Conservation (phyloP, 225 moss, liverwort and hornwort species). For the Physcomitrium patens region DNA sequence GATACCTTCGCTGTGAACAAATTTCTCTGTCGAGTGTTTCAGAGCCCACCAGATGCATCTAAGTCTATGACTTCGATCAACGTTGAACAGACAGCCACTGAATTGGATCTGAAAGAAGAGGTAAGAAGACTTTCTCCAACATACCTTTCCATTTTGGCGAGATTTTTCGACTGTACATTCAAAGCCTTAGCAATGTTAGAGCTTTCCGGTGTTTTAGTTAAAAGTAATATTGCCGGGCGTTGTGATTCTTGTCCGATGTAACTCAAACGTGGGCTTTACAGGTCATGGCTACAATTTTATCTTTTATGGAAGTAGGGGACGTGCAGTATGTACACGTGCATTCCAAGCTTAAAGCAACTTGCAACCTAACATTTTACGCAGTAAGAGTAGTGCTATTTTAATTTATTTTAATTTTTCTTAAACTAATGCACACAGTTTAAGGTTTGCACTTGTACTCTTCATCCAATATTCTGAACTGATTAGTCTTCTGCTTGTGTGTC, state of each 20-base stretch:
- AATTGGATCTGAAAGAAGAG: constrained; percentile 96
- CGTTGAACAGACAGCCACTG: constrained; percentile 71
- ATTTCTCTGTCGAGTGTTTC: constrained; percentile 72
- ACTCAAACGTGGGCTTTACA: constrained; percentile 37
- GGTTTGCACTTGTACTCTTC: too few relatives aligned
- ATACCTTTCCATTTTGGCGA: neutral
- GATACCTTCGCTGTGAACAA: constrained; percentile 86
- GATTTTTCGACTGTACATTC: neutral
- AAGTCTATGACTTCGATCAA: constrained; percentile 58
- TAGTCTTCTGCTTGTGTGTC: constrained; percentile 26
- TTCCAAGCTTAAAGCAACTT: constrained; percentile 82
- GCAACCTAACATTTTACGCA: constrained; percentile 75
- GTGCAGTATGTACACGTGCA: constrained; percentile 71
- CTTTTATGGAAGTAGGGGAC: constrained; percentile 80
- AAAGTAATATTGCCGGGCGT: neutral
- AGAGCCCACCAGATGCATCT: constrained; percentile 51
- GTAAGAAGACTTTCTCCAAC: constrained; percentile 37
- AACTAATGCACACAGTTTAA: too few relatives aligned
- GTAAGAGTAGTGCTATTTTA: constrained; percentile 34
- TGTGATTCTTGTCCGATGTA: neutral
- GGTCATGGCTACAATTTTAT: constrained; percentile 96
- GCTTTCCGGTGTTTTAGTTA: neutral
- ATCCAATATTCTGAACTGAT: constrained; percentile 2
- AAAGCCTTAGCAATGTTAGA: neutral
- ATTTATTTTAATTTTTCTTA: constrained; percentile 5